Evolutionary conservation across 2,329 filamentous ascomycete genomes (phyloP), one percentile per base, ranked within the genome.

Genomic region (Xylariaceae sp.): DNA sequence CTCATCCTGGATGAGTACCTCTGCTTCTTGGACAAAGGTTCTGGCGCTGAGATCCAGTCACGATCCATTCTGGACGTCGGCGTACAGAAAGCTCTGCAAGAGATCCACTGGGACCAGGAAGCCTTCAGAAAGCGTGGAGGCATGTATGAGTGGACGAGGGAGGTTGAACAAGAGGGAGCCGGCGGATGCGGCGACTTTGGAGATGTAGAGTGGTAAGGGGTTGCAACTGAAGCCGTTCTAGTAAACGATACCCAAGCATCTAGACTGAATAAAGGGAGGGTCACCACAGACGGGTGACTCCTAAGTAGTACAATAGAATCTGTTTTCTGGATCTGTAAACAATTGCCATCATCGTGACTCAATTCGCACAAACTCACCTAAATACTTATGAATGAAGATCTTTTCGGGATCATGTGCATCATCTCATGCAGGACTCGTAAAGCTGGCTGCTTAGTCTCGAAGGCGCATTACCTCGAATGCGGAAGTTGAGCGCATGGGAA

Each of bases 1-100:
- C 71, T 83, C 13, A 73, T 83, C 39, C 60, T 82, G 23, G 80
- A 83, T 60, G 80, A 82, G 70, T 77, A 75, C 58, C 67, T 82
- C 67, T 71, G 79, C 48, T 82, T 82, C 64, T 66, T 82, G 23
- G 78, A 81, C 61, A 76, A 76, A 58, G 74, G 73, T 2, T 67
- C 65, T 2, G 72, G 73, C 23, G 62, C 61, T 10, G 66, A 68
- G 64, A 70, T 65, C 45, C 67, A 71, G 55, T 69, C 66, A 11
- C 62, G 62, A 11, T 73, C 67, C 1, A 76, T 80, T 53, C 66
- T 82, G 52, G 73, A 80, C 1, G 75, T 81, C 13, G 79, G 78
- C 1, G 79, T 82, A 4, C 59, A 73, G 57, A 67, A 70, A 61
- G 80, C 79, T 1, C 63, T 82, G 64, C 67, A 69, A 23, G 68